Evolutionary conservation across 371 early-diverging fungal genomes (phyloP).

Genomic region (Blyttiomyces sp.): DNA sequence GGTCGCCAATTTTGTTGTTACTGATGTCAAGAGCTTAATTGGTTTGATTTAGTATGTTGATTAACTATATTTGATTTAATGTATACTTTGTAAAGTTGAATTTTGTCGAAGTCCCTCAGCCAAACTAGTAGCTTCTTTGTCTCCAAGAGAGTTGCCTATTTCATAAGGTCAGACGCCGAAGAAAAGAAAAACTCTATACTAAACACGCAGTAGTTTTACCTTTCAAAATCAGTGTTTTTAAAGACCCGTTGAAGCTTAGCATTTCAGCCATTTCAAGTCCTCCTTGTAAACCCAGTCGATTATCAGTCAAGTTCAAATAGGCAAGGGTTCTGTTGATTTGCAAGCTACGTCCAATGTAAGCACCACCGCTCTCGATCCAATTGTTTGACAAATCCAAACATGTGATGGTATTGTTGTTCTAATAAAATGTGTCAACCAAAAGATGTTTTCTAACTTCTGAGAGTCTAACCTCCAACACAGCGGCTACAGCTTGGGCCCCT

Average conservation of each 20-base stretch:
- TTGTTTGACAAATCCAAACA: constrained; percentile 42
- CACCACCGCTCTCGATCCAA: constrained; percentile 42
- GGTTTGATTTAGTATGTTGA: background rate
- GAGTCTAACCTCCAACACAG: constrained; percentile 39
- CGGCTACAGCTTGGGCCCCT: constrained; percentile 44
- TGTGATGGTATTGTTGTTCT: constrained; percentile 28
- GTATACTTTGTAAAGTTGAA: constrained; percentile 31
- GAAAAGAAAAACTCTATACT: background rate
- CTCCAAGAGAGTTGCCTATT: constrained; percentile 39
- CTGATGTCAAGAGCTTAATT: constrained; percentile 39
- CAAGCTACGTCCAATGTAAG: constrained; percentile 31
- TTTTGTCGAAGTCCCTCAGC: constrained; percentile 42
- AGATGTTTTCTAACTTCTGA: background rate
- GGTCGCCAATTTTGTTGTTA: constrained; percentile 43
- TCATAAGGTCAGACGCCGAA: background rate
- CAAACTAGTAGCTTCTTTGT: constrained; percentile 38
- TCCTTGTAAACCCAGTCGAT: constrained; percentile 31
- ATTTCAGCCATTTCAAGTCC: constrained; percentile 42
- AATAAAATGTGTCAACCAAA: background rate
- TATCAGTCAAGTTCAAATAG: constrained; percentile 35
- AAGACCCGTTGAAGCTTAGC: constrained; percentile 37
- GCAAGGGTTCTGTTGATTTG: constrained; percentile 35
- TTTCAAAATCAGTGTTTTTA: constrained; percentile 35
- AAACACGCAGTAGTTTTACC: no score
- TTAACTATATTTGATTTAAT: background rate